These are phyloP conservation scores for Pichia cactophila DNA, from an alignment of 1,139 yeast species.

Conservation along the genomic window DNA sequence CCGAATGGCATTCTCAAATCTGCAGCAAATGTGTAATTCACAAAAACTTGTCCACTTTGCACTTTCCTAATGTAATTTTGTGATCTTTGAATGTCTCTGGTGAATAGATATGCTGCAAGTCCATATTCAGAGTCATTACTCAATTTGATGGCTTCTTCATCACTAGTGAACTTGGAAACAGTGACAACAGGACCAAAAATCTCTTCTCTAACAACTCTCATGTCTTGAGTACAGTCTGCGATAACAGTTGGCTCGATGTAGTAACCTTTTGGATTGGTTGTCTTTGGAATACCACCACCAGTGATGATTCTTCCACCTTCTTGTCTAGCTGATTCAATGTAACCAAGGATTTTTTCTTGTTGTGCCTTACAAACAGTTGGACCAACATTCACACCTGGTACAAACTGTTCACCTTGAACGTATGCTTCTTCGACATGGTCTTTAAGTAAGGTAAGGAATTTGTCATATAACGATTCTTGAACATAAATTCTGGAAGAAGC, in stretches of 20 bases:
- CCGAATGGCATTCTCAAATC: slow-evolving; percentile 53
- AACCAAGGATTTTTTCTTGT: slow-evolving; percentile 42
- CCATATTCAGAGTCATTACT: slow-evolving; percentile 52
- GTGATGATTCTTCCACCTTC: slow-evolving; percentile 50
- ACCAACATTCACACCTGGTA: slow-evolving; percentile 54
- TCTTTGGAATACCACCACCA: slow-evolving; percentile 37
- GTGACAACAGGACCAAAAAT: slow-evolving; percentile 56
- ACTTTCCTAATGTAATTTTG: slow-evolving; percentile 26
- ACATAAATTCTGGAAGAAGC: slow-evolving; percentile 50
- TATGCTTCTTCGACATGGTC: slow-evolving; percentile 41
- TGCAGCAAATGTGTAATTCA: slow-evolving; percentile 51
- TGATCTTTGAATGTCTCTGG: slow-evolving; percentile 39
- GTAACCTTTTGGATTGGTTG: slow-evolving; percentile 31
- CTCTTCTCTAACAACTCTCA: slow-evolving; percentile 51
- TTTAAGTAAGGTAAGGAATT: slow-evolving; percentile 43
- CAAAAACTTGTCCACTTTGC: slow-evolving; percentile 50
- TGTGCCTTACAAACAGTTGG: slow-evolving; percentile 70
- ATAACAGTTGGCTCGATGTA: slow-evolving; percentile 48
- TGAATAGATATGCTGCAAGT: slow-evolving; percentile 52
- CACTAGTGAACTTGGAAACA: slow-evolving; percentile 43
- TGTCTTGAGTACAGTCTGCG: slow-evolving; percentile 43
- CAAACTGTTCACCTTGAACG: slow-evolving; percentile 53
- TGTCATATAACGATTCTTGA: slow-evolving; percentile 33
- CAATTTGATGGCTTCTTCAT: slow-evolving; percentile 43
- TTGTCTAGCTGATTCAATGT: slow-evolving; percentile 44